phyloP scores from a whole-genome alignment of 805 yeast species.

The Nakazawaea siamensis region DNA sequence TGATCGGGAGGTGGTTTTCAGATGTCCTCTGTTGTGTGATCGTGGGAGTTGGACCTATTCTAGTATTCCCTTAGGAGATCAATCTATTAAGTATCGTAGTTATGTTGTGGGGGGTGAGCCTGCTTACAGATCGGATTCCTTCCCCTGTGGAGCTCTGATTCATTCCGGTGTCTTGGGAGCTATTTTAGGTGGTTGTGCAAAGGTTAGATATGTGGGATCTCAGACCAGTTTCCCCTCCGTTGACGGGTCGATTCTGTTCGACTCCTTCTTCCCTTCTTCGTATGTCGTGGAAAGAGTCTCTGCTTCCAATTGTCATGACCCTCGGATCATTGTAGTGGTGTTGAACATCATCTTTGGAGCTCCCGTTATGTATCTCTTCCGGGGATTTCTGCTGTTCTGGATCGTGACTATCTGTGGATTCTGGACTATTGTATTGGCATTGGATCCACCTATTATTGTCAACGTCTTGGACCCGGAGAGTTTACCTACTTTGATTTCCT shows the following conservation, averaged over 20 bases:
- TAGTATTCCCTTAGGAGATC: conserved; percentile 64
- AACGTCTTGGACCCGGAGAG: conserved; percentile 45
- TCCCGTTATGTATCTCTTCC: conserved; percentile 47
- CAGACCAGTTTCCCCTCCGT: conserved; percentile 38
- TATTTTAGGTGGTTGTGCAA: conserved; percentile 70
- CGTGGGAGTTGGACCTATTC: conserved; percentile 71
- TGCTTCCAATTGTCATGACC: conserved; percentile 57
- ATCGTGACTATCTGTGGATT: conserved; percentile 55
- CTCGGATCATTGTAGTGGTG: conserved; percentile 46
- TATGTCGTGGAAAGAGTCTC: conserved; percentile 30
- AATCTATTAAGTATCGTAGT: conserved; percentile 59
- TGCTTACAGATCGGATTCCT: conserved; percentile 85
- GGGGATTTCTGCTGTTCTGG: conserved; percentile 51
- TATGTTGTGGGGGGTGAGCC: conserved; percentile 75
- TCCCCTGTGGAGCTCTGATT: conserved; percentile 81
- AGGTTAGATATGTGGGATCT: conserved; percentile 47
- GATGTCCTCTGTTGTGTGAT: conserved; percentile 88
- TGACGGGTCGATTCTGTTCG: conserved; percentile 51
- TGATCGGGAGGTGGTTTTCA: conserved; percentile 40
- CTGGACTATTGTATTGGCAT: conserved; percentile 71
- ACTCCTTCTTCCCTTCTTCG: conserved; percentile 69
- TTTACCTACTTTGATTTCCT: conserved; percentile 55
- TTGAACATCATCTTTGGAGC: conserved; percentile 56
- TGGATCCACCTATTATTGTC: conserved; percentile 70
- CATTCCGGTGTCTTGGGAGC: conserved; percentile 80